Percentiles rank a stretch among this genome's conserved stretches.
Conservation (phyloP, 1,139 yeast species). For the Diutina rugosa region DNA sequence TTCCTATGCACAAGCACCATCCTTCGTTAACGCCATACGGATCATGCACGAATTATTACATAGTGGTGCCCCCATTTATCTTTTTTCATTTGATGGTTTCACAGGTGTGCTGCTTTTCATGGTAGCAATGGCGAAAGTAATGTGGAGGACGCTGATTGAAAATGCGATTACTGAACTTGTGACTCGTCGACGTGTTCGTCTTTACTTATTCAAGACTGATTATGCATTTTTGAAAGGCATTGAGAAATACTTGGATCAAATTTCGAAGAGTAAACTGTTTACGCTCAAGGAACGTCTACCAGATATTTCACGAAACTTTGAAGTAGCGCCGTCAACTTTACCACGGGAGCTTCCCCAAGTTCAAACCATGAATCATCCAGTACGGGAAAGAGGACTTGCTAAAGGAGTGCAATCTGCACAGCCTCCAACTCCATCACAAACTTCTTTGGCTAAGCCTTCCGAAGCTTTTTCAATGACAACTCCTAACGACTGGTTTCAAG, state of each 20-base stretch:
- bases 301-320: not conserved
- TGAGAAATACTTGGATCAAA: slow-evolving; percentile 14
- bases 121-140: slow-evolving; percentile 6
- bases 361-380: not conserved
- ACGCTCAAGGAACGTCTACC: not conserved
- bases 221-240: slow-evolving; percentile 18
- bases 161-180: slow-evolving; percentile 9
- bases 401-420: not conserved
- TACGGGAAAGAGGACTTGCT: not conserved
- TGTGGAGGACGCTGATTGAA: slow-evolving; percentile 9
- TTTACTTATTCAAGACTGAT: slow-evolving; percentile 22
- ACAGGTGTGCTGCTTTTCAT: slow-evolving; percentile 22
- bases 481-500: slow-evolving; percentile 21
- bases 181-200: slow-evolving; percentile 9
- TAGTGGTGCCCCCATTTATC: slow-evolving; percentile 10
- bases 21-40: not conserved
- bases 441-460: not conserved
- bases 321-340: too few species aligned
- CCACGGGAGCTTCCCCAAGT: not conserved
- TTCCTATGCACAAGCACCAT: not conserved
- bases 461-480: not conserved
- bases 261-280: slow-evolving; percentile 8
- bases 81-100: slow-evolving; percentile 28
- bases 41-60: not conserved
- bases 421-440: not conserved